Percentiles rank a stretch among this genome's conserved stretches.
phyloP scores from a whole-genome alignment of 2,329 filamentous ascomycete species.

The Stagonosporopsis vannaccii region DNA sequence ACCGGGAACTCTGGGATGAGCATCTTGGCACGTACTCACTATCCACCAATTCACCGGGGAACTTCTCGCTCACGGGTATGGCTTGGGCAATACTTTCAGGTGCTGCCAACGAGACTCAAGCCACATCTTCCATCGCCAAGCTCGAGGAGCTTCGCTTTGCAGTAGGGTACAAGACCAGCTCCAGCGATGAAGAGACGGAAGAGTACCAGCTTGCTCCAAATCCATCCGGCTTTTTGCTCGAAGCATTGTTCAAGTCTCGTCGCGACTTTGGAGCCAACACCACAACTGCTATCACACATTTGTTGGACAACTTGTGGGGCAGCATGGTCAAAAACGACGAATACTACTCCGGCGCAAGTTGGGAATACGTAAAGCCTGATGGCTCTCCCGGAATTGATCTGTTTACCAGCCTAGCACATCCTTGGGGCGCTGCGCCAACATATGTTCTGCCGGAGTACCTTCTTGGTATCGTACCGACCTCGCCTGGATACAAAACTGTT shows the following conservation, averaged over 20 bases:
- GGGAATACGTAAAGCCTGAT: constrained; percentile 55
- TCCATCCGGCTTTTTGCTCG: constrained; percentile 55
- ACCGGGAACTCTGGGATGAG: constrained; percentile 45
- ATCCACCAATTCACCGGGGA: constrained; percentile 27
- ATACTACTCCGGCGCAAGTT: constrained; percentile 52
- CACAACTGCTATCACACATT: constrained; percentile 24
- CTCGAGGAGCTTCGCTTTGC: constrained; percentile 43
- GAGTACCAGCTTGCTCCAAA: constrained; percentile 49
- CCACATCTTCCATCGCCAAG: constrained; percentile 37
- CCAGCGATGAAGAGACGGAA: constrained; percentile 15
- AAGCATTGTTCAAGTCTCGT: constrained; percentile 42
- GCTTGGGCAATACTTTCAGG: constrained; percentile 47
- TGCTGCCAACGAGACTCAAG: constrained; percentile 43
- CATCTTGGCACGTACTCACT: constrained; percentile 43
- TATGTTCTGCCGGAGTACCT: constrained; percentile 49
- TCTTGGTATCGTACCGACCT: constrained; percentile 19
- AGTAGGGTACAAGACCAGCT: constrained; percentile 45
- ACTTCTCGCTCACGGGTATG: constrained; percentile 46
- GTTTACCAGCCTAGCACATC: constrained; percentile 55
- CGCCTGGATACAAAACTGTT: constrained; percentile 19
- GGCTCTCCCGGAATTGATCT: constrained; percentile 51
- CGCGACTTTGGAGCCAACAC: constrained; percentile 20
- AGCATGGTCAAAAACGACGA: constrained; percentile 51
- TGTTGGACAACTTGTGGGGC: constrained; percentile 53
- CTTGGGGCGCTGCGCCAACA: constrained; percentile 57